Percentiles rank a stretch among this genome's conserved stretches.
These are phyloP conservation scores for Cajanus cajan DNA, from an alignment of 306 rosid species.

Conservation along the genomic window DNA sequence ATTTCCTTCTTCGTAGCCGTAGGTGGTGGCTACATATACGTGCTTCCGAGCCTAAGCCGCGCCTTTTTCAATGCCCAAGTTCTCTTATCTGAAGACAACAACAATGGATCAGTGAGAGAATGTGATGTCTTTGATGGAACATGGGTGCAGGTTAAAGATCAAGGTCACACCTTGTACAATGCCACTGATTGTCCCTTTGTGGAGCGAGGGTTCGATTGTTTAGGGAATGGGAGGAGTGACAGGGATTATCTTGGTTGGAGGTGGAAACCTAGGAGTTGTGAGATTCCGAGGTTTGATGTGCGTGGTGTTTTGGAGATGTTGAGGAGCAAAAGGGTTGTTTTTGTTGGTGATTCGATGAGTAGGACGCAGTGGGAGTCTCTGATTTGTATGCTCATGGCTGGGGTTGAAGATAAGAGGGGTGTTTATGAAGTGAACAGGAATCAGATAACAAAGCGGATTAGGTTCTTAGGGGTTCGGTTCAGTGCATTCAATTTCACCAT, in stretches of 20 bases:
- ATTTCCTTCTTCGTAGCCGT: slow-evolving; percentile 61
- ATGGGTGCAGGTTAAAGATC: slow-evolving; percentile 53
- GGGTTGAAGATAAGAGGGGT: slow-evolving; percentile 67
- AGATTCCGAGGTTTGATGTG: slow-evolving; percentile 54
- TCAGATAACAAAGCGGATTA: slow-evolving; percentile 60
- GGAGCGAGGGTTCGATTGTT: slow-evolving; percentile 75
- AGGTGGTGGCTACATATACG: slow-evolving; percentile 56
- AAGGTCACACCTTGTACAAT: slow-evolving; percentile 61
- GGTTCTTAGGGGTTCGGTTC: slow-evolving; percentile 74
- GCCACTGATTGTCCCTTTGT: slow-evolving; percentile 82
- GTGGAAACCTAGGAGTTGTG: slow-evolving; percentile 71
- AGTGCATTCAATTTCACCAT: slow-evolving; percentile 71
- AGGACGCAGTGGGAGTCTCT: slow-evolving; percentile 92
- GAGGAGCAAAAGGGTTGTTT: slow-evolving; percentile 69
- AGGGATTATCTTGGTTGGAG: slow-evolving; percentile 69
- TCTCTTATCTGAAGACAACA: slow-evolving; percentile 24
- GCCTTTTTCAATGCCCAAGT: slow-evolving; percentile 45
- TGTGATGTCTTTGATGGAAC: slow-evolving; percentile 69
- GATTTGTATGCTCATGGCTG: slow-evolving; percentile 82
- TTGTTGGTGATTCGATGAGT: slow-evolving; percentile 92
- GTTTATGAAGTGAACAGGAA: slow-evolving; percentile 78
- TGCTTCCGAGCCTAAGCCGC: slow-evolving; percentile 57
- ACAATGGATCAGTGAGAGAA: slow-evolving; percentile 25
- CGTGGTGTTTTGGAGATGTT: slow-evolving; percentile 52
- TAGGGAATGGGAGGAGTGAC: slow-evolving; percentile 71